A percentile compares a stretch with the other conserved stretches of the same genome.
These are phyloP conservation scores for Theileria annulata DNA, from an alignment of 169 alveolate species.

Conservation along the genomic window DNA sequence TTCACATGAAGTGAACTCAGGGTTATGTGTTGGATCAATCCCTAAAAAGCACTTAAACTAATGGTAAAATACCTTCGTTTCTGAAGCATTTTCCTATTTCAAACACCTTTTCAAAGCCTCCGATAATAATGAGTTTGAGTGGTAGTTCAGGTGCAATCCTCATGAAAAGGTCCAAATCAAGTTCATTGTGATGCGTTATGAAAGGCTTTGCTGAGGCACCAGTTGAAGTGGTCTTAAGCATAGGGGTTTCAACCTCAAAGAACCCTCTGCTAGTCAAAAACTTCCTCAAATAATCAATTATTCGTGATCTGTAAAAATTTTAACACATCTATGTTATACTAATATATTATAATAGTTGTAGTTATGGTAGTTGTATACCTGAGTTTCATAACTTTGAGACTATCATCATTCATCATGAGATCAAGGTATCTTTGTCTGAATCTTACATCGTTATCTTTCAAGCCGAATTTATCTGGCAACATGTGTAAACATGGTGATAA, in stretches of 20 bases:
- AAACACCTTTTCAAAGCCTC: constrained; percentile 89
- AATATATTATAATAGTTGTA: neutral
- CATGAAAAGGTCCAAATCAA: constrained; percentile 86
- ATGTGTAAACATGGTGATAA: constrained; percentile 96
- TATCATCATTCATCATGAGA: constrained; percentile 90
- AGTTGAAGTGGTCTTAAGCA: constrained; percentile 88
- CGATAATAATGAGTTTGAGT: constrained; percentile 88
- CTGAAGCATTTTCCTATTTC: constrained; percentile 94
- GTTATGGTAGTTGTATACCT: constrained; percentile 6
- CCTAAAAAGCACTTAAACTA: constrained; percentile 7
- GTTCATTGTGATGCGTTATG: constrained; percentile 88
- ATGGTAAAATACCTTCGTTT: constrained; percentile 83
- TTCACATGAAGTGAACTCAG: constrained; percentile 92
- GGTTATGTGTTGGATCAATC: constrained; percentile 87
- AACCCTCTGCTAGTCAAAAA: constrained; percentile 90
- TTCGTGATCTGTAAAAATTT: constrained; percentile 69
- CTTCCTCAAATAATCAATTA: constrained; percentile 81
- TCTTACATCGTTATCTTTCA: constrained; percentile 93
- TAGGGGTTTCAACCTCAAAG: constrained; percentile 93
- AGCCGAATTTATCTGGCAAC: constrained; percentile 95
- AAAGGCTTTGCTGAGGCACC: constrained; percentile 94
- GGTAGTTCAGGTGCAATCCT: constrained; percentile 94
- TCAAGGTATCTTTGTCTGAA: constrained; percentile 97
- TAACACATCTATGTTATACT: neutral
- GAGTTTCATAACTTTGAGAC: constrained; percentile 88